A percentile compares a stretch with the other conserved stretches of the same genome.
Evolutionary conservation across 768 basidiomycete species (phyloP).

Genomic region (Termitomyces sp.): DNA sequence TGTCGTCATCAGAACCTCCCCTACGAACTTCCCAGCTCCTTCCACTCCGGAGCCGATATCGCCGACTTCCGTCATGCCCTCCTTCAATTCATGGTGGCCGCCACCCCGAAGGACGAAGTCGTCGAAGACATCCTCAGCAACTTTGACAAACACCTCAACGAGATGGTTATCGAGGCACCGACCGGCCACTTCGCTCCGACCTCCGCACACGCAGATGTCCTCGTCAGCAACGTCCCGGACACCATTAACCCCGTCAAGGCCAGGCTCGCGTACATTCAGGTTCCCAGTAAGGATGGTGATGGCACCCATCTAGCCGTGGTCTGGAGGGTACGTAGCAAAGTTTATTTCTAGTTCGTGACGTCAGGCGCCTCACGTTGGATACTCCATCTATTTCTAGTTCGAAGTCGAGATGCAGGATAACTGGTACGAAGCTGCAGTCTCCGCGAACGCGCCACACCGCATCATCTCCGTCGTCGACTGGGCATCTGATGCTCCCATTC

Average conservation of each 20-base stretch:
- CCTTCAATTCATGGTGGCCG: slow-evolving; percentile 77
- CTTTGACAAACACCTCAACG: slow-evolving; percentile 48
- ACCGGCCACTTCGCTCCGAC: slow-evolving; percentile 45
- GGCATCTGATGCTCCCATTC: slow-evolving; percentile 70
- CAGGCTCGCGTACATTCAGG: slow-evolving; percentile 76
- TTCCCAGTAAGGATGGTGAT: slow-evolving; percentile 63
- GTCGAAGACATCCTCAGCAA: slow-evolving; percentile 48
- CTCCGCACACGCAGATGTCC: slow-evolving; percentile 36
- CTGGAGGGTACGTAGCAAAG: slow-evolving; percentile 61
- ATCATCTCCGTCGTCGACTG: slow-evolving; percentile 92
- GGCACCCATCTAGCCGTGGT: slow-evolving; percentile 67
- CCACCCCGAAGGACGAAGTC: slow-evolving; percentile 53
- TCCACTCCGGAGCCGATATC: slow-evolving; percentile 24
- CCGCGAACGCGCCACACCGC: slow-evolving; percentile 68
- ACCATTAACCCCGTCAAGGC: slow-evolving; percentile 81
- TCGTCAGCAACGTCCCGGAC: slow-evolving; percentile 67
- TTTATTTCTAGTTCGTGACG: background rate
- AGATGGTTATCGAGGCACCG: slow-evolving; percentile 42
- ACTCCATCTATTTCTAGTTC: slow-evolving; percentile 42
- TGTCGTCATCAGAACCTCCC: slow-evolving; percentile 51
- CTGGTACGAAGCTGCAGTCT: slow-evolving; percentile 92
- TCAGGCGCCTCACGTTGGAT: background rate
- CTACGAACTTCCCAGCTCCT: slow-evolving; percentile 29
- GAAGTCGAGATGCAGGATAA: slow-evolving; percentile 94
- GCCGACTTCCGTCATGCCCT: slow-evolving; percentile 57